Percentiles rank a stretch among this genome's conserved stretches.
Evolutionary conservation across 2,329 filamentous ascomycete genomes (phyloP).

Genomic region (Neospermospora avenae): DNA sequence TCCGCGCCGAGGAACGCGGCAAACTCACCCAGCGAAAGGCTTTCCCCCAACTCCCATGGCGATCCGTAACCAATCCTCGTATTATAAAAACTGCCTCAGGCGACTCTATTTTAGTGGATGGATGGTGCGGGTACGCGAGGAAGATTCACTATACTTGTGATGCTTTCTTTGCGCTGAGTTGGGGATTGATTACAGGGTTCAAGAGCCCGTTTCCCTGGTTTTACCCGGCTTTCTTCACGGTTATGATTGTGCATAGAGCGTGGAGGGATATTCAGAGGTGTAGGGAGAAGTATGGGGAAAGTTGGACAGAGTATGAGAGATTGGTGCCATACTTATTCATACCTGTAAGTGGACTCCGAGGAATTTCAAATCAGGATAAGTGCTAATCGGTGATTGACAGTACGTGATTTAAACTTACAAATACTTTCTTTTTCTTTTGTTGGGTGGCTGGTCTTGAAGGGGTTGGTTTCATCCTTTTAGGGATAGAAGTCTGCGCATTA

Average conservation of each 20-base stretch:
- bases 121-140: constrained; percentile 79
- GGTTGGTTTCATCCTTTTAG: not conserved
- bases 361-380: too few species aligned
- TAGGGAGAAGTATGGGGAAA: constrained; percentile 73
- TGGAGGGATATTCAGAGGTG: constrained; percentile 73
- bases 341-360: constrained; percentile 58
- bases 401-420: constrained; percentile 10
- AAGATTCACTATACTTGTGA: constrained; percentile 84
- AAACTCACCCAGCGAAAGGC: constrained; percentile 67
- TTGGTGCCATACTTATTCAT: constrained; percentile 83
- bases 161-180: constrained; percentile 70
- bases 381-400: too few species aligned
- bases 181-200: constrained; percentile 81
- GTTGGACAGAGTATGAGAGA: constrained; percentile 78
- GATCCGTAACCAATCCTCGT: constrained; percentile 75
- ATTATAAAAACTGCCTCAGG: constrained; percentile 70
- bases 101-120: constrained; percentile 76
- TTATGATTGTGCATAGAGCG: constrained; percentile 79
- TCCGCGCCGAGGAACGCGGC: constrained; percentile 76
- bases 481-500: not conserved
- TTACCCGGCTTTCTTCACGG: constrained; percentile 76
- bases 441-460: too few species aligned
- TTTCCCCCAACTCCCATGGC: constrained; percentile 90
- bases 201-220: constrained; percentile 84
- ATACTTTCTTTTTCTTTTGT: not conserved